Base-by-base conservation (phyloP, 257 asterid species). In the Hygrophila difformis region DNA sequence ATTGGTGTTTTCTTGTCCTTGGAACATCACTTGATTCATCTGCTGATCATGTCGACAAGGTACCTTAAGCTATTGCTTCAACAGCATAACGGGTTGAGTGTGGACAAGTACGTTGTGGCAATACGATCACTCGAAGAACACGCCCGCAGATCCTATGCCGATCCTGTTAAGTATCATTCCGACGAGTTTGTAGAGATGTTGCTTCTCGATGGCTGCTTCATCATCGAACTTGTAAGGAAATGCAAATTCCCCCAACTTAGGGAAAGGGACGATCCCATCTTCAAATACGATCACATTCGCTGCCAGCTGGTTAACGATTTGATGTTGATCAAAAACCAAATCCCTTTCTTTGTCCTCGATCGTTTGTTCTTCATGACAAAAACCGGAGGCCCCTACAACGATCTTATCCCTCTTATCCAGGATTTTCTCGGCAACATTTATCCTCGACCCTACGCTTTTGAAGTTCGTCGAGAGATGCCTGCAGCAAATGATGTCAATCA, bases 251-350 rank as follows among this genome's bases (percentile, higher is more conserved):
- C 43, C 14, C 41, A 46, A 22, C 6, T 20, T 34, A 44, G 54
- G 10, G 49, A 40, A 17, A 50, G 16, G 2, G 60, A 51, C 6
- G 70, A 70, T 2, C 9, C 39, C 0, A 37, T 65, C 12, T 61
- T 70, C 34, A 57, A 53, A 4, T 24, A 63, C 12, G 57, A 51
- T 12, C 59, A 53, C 34, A 12, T 61, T 5, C 44, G 37, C 13
- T 28, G 46, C 31, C 55, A 49, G 19, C 8, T 61, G 9, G 18
- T 38, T 11, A 48, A 46, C 15, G 83, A 75, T 29, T 7, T 67
- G 57, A 22, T 75, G 18, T n/a, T 68, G 38, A 28, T 75, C 6
- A 79, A 71, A 43, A 75, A 71, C 49, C 79, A 71, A n/a, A 14
- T 70, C 19, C 82, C 78, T 2, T 70, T 63, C 35, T 66, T 74